These are phyloP conservation scores for Penicillium sp. DNA, from an alignment of 2,329 filamentous ascomycete species.

Conservation along the genomic window DNA sequence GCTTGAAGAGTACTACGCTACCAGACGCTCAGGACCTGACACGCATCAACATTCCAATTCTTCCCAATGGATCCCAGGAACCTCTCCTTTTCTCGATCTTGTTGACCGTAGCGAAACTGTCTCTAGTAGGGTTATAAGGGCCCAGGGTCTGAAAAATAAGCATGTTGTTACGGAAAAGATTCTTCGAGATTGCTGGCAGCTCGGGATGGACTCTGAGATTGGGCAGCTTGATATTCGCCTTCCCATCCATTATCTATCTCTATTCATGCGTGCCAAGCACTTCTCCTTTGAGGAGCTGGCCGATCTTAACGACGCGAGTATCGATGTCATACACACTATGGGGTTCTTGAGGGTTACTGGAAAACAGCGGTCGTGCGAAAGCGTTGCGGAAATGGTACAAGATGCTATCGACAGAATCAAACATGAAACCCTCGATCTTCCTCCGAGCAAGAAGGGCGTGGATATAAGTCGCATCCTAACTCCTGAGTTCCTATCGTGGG, in stretches of 20 bases:
- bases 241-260: slow-evolving; percentile 30
- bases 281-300: slow-evolving; percentile 46
- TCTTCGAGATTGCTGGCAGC: slow-evolving; percentile 46
- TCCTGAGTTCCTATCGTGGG: slow-evolving; percentile 38
- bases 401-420: slow-evolving; percentile 37
- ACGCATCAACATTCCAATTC: not conserved
- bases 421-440: slow-evolving; percentile 34
- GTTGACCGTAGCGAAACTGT: slow-evolving; percentile 19
- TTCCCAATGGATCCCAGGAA: slow-evolving; percentile 39
- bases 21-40: not conserved
- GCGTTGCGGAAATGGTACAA: slow-evolving; percentile 39
- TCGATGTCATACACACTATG: slow-evolving; percentile 41
- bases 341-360: slow-evolving; percentile 45
- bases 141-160: slow-evolving; percentile 36
- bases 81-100: slow-evolving; percentile 35
- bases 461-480: slow-evolving; percentile 27
- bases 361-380: slow-evolving; percentile 36
- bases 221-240: slow-evolving; percentile 45
- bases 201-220: slow-evolving; percentile 38
- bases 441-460: slow-evolving; percentile 18
- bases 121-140: slow-evolving; percentile 27
- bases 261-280: slow-evolving; percentile 39
- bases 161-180: slow-evolving; percentile 40
- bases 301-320: slow-evolving; percentile 38
- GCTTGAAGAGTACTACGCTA: slow-evolving; percentile 35